Conservation (phyloP, 768 basidiomycete species). For the Rhizopogon rudus region DNA sequence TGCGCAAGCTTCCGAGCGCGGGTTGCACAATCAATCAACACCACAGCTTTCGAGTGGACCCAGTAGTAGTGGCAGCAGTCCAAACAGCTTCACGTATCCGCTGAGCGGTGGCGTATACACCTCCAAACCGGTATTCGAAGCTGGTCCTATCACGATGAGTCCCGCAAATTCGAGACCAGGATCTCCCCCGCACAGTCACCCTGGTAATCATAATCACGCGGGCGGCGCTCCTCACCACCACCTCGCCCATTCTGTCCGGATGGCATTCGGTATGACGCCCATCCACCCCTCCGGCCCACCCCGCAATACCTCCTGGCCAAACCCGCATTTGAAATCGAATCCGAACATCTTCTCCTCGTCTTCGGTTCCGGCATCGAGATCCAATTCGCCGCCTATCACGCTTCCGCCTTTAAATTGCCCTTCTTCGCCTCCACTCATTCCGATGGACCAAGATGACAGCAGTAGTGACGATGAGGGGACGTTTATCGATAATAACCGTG, state of each 20-base stretch:
- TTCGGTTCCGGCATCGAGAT: slow-evolving; percentile 51
- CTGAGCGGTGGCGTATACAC: slow-evolving; percentile 13
- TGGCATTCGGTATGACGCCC: slow-evolving; percentile 91
- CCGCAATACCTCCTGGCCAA: slow-evolving; percentile 36
- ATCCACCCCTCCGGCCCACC: slow-evolving; percentile 40
- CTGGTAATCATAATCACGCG: slow-evolving; percentile 7
- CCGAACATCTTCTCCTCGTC: slow-evolving; percentile 9
- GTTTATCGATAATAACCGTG: slow-evolving; percentile 13
- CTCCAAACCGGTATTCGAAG: slow-evolving; percentile 20
- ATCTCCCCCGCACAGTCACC: slow-evolving; percentile 43
- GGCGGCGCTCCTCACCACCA: slow-evolving; percentile 44
- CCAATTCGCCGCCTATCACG: slow-evolving; percentile 67
- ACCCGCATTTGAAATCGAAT: slow-evolving; percentile 13
- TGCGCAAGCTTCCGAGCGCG: slow-evolving; percentile 18
- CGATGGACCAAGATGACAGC: slow-evolving; percentile 12
- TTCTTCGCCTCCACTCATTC: slow-evolving; percentile 8
- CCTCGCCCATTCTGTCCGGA: slow-evolving; percentile 78
- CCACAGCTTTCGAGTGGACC: slow-evolving; percentile 63
- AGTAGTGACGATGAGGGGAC: slow-evolving; percentile 17
- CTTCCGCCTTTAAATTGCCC: slow-evolving; percentile 60
- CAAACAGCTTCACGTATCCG: slow-evolving; percentile 45
- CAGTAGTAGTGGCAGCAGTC: slow-evolving; percentile 61
- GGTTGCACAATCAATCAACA: slow-evolving; percentile 38
- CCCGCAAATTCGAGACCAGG: slow-evolving; percentile 56
- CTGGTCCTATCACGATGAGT: slow-evolving; percentile 32